Evolutionary conservation across 129 eudicot species (phyloP), one percentile per base, ranked within the genome.

Genomic region (Chrysanthemum lavandulifolium): DNA sequence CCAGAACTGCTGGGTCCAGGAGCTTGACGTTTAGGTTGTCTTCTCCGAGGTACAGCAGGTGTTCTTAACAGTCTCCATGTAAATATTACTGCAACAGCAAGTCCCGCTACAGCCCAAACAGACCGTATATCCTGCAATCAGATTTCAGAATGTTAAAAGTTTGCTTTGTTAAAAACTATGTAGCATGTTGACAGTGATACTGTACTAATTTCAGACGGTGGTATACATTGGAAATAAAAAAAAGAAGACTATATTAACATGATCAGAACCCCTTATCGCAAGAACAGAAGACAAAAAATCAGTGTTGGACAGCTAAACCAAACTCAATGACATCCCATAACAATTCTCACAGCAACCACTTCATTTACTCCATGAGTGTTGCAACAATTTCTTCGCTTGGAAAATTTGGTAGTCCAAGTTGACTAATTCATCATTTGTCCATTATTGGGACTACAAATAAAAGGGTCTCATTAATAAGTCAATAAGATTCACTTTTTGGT

Each of bases 41-140:
- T 84, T 84, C 89, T 83, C 73, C 78, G 96, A 67, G 97, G 84
- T 68, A 33, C 86, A 81, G 76, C 80, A 13, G 92, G 95, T 76
- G 91, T 72, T 76, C 97, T 81, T 36, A 87, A 75, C 18, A 88
- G 64, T 82, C 91, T 84, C 91, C 91, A 94, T 14, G 97, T 84
- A 61, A 93, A 89, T 51, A 90, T 80, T 72, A 90, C 69, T 21
- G 97, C 97, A 80, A 94, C 69, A 6, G 96, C 97, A 75, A 94
- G 78, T 23, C 96, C 98, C 4, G 97, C 98, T 78, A 94, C 70
- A 27, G 98, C 89, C 82, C 96, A 88, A 57, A 84, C 78, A 21
- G 91, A 81, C 68, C 83, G 76, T 33, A 87, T 53, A 88, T 94
- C 97, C 98, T 94, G 81, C 68, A 55, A 74, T 14, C 25, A 73